Evolutionary conservation across 2,329 filamentous ascomycete genomes (phyloP), one percentile per base, ranked within the genome.

Genomic region (Pseudocercospora macadamiae): DNA sequence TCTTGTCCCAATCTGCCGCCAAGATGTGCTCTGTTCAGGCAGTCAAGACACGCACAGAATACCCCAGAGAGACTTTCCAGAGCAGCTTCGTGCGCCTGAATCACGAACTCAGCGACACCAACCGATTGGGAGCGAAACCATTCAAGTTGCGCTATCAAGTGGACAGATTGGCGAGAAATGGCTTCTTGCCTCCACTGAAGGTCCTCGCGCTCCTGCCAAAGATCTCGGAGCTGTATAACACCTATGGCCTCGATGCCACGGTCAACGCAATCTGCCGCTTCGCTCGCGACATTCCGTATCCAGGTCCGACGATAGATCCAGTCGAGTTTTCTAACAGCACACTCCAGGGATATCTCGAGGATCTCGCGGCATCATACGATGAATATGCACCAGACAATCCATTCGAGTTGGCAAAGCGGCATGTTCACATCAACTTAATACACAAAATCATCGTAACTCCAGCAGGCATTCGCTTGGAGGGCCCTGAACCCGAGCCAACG

Each of bases 61-160:
- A 57, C 7, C 66, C 69, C 5, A 34, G 7, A 2, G 55, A 60
- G n/a, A 36, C 57, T 4, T 55, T 63, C 21, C 49, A 64, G 3
- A 21, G 49, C 9, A 56, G 57, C 12, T 62, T 66, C 19, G 48
- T 39, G 1, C 48, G 57, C 6, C 73, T 84, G 37, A 73, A 75
- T 18, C 63, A 65, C 5, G 70, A 69, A 6, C 64, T 78, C 9
- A 66, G 51, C 65, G 71, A 65, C 63, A 73, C 14, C 0, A 39
- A 44, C 2, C 51, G 65, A 1, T 70, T 71, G 45, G 55, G 71
- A 21, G 53, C 62, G 1, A 65, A 84, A 57, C 74, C 83, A 4
- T 90, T 86, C 62, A 70, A 74, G 0, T 67, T 87, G 1, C 76
- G 84, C 4, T 89, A 86, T 66, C 87, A 89, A 64, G 74, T 90